Evolutionary conservation across 768 basidiomycete species (phyloP), one percentile per base, ranked within the genome.

Genomic region (Hygrophoropsis aurantiaca): DNA sequence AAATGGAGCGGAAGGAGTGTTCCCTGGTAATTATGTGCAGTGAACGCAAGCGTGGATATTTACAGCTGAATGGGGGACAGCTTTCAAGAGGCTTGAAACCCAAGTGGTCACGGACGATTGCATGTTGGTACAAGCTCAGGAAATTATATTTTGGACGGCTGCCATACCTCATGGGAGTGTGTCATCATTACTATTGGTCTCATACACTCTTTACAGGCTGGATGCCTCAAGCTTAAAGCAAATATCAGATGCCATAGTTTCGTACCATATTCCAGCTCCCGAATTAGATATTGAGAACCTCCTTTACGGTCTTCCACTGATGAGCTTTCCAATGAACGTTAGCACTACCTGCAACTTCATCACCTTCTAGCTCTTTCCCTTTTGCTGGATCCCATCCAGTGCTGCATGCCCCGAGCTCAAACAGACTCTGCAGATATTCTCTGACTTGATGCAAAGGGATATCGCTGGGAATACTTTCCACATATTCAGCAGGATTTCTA

Each of bases 1-100:
- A 55, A 83, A 90, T 54, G 93, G 93, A 6, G 63, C 65, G 51
- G 81, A 90, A 62, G 94, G 94, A 7, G 87, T 94, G 13, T 97
- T 97, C 70, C 95, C 94, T 46, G 90, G 89, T 80, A 70, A 62
- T 67, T 70, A 66, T 26, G 64, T 66, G 18, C 66, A 68, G 43
- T 60, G 40, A 51, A 6, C 27, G 27, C 27, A 13, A 30, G 7
- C 6, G 6, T 6, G 27, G 26, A 24, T 38, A 24, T 11, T 9
- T 26, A 30, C 36, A 11, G 40, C 32, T 27, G 40, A 44, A 27
- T 16, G 33, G 51, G 47, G 27, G 25, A 3, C 15, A 27, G 27
- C 6, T 30, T 30, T 6, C 27, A 30, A 13, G 27, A 30, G 27
- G 27, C 6, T 7, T 30, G 27, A 30, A 13, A 30, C n/a, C 13